A percentile compares a stretch with the other conserved stretches of the same genome.
Evolutionary conservation across 2,329 filamentous ascomycete genomes (phyloP).

Genomic region (Fusarium hostae): DNA sequence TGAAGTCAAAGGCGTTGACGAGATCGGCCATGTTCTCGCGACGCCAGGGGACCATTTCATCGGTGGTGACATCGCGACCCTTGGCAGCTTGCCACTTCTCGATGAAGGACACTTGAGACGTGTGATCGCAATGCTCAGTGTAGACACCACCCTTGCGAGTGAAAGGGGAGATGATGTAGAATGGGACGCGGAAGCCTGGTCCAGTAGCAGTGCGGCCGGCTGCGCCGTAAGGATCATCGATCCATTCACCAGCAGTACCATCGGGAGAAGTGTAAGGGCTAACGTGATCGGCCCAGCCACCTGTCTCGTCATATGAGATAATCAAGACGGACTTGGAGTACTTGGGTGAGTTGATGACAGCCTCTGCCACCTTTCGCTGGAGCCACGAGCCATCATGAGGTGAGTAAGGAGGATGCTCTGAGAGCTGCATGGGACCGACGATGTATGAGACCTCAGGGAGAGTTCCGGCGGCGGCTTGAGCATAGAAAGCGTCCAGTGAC

Average conservation of each 20-base stretch:
- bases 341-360: constrained; percentile 14
- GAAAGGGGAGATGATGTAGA: constrained; percentile 11
- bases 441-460: constrained; percentile 13
- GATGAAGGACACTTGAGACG: background rate
- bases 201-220: background rate
- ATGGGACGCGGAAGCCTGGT: background rate
- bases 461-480: background rate
- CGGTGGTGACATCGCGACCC: background rate
- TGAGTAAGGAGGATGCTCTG: constrained; percentile 10
- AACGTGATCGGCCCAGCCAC: constrained; percentile 8
- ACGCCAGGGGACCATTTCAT: constrained; percentile 4
- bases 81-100: constrained; percentile 19
- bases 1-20: constrained; percentile 9
- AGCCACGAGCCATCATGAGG: constrained; percentile 8
- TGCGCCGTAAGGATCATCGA: constrained; percentile 2
- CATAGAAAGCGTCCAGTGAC: background rate
- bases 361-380: background rate
- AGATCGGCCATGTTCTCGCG: constrained; percentile 19
- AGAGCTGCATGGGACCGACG: constrained; percentile 7
- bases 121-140: constrained; percentile 13
- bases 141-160: constrained; percentile 12
- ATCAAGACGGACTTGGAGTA: constrained; percentile 4
- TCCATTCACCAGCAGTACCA: constrained; percentile 12
- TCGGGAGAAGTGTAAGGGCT: background rate
- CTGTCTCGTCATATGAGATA: constrained; percentile 8